Evolutionary conservation across 1,139 yeast genomes (phyloP), one percentile per base, ranked within the genome.

Genomic region (Candida tetrigidarum): DNA sequence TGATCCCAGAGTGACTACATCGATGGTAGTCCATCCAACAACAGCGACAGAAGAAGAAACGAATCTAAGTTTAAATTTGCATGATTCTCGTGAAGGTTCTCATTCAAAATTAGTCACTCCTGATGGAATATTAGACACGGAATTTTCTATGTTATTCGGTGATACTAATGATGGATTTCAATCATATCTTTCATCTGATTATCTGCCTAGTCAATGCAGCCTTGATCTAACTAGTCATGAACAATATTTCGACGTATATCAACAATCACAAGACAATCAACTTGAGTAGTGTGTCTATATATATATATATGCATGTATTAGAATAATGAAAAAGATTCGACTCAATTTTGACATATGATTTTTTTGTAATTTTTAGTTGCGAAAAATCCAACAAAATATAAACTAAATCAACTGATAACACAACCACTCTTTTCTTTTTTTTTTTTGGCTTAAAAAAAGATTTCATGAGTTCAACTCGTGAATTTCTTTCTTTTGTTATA

Each of bases 401-500:
- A 9, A 35, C 25, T 9, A 16, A 29, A 19, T 16, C 15, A 12
- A 19, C 27, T 19, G 14, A 30, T 30, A 30, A 25, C 35, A 22
- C 22, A 27, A 23, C 25, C 19, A 22, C 23, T 18, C 18, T 19
- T 28, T 28, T 34, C 15, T 20, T 33, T 19, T 33, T 39, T 30
- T 34, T 20, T 27, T 37, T 37, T 41, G 37, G 20, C 15, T 10
- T 26, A 35, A 25, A 35, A 35, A 25, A 19, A 32, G 15, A 37
- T 42, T 44, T 34, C 27, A 50, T 48, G 51, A 41, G 45, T 37
- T 26, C 46, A 27, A 39, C 39, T 44, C 47, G 48, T 34, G 52
- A 50, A 45, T 41, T 44, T n/a, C 44, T 48, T 34, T 50, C 53
- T 37, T 51, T 48, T 40, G 41, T 48, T 29, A 25, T 51, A 41